Base-by-base conservation (phyloP, 805 yeast species). In the Candida nanaspora region DNA sequence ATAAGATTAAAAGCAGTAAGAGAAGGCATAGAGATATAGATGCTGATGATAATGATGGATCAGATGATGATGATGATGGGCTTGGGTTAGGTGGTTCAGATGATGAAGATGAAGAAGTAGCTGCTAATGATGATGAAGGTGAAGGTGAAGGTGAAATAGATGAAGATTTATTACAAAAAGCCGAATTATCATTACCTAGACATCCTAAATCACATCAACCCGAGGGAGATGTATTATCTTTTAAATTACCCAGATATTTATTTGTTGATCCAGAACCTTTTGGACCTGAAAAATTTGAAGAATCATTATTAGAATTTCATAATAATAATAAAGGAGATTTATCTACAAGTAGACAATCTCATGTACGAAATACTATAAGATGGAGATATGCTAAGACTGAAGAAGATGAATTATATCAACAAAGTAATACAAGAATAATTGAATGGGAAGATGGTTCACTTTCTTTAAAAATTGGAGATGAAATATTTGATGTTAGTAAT, bases 381-480 rank as follows among this genome's bases (percentile, higher is more conserved):
- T 93, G 98, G 98, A 78, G 95, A 62, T 91, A 89, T 60, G 82
- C 87, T 14, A 76, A 82, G 43, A 80, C 79, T 45, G 76, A 74
- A n/a, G 66, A 72, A 40, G 80, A 79, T 33, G 87, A 82, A 46
- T 78, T 89, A 48, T 75, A 76, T 53, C 85, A 85, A 51, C 95
- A 88, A 58, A 82, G 95, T 9, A 93, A 93, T 56, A 81, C 96
- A 5, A 86, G 89, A 55, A 78, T 91, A 42, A 74, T 93, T 28
- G 84, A 86, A 59, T 93, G 98, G 98, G 82, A 84, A 41, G 98
- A 93, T 62, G 98, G 98, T 1, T 70, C 86, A 4, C 64, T 79
- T 46, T 88, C 97, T 2, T 66, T 93, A 50, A 89, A 86, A 55
- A 65, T 93, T 30, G 98, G 98, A 26, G 71, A 73, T 36, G 98